Percentiles rank a stretch among this genome's conserved stretches.
Evolutionary conservation across 352 stramenopile genomes (phyloP).

Genomic region (Globisporangium uncinulatum): DNA sequence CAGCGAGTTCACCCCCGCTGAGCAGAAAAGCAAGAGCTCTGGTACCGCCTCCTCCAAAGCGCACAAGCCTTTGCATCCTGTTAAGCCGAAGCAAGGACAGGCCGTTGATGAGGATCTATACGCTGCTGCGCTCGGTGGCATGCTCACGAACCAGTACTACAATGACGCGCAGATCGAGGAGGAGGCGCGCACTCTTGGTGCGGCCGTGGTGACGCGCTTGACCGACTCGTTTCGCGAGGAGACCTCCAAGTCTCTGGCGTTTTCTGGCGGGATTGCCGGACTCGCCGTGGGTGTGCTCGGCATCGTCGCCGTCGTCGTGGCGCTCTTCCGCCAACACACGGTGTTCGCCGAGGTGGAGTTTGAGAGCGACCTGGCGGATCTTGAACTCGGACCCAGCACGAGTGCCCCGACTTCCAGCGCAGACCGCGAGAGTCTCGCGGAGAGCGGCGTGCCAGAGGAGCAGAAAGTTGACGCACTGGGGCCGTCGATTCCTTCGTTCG

Average conservation of each 20-base stretch:
- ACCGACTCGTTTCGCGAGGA: constrained; percentile 15
- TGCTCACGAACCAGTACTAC: constrained; percentile 9
- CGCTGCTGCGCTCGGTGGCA: not conserved
- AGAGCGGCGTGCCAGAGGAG: no score
- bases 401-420: no score
- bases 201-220: constrained; percentile 11
- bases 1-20: no score
- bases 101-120: not conserved
- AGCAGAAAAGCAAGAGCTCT: not conserved
- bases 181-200: constrained; percentile 5
- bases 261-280: constrained; percentile 10
- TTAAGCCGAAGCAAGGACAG: no score
- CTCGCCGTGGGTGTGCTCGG: constrained; percentile 13
- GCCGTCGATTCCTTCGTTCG: no score
- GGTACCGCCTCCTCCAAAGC: no score
- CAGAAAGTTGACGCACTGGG: no score
- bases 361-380: constrained; percentile 9
- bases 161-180: constrained; percentile 1
- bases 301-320: constrained; percentile 16
- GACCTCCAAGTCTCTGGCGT: constrained; percentile 8
- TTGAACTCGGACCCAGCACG: no score
- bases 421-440: no score
- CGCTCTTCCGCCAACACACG: constrained; percentile 12
- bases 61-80: no score
- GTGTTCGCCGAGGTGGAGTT: constrained; percentile 3